Percentiles rank a stretch among this genome's conserved stretches.
These are phyloP conservation scores for Globisporangium nunn DNA, from an alignment of 352 stramenopile genomes.

Conservation along the genomic window DNA sequence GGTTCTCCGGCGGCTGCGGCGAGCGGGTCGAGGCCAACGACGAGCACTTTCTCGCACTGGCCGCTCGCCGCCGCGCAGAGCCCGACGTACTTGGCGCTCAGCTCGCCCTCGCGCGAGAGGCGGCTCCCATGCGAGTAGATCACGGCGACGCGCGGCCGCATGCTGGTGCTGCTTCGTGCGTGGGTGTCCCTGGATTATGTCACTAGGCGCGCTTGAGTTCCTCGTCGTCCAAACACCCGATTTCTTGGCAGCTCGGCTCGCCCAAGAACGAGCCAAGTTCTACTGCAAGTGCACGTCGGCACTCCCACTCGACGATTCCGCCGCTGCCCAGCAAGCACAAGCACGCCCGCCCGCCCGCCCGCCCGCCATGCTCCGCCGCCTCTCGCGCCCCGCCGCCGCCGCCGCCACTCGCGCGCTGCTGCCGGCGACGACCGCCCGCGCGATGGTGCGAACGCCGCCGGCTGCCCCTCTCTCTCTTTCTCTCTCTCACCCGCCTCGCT, in stretches of 20 bases:
- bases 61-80: constrained; percentile 46
- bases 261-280: too few species aligned
- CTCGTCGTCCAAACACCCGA: too few species aligned
- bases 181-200: too few species aligned
- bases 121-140: constrained; percentile 46
- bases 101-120: constrained; percentile 44
- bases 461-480: background rate
- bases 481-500: background rate
- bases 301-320: background rate
- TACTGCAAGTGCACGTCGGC: too few species aligned
- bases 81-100: constrained; percentile 54
- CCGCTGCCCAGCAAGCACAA: background rate
- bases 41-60: constrained; percentile 36
- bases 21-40: constrained; percentile 19
- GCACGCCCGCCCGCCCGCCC: background rate
- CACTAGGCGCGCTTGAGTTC: background rate
- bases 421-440: background rate
- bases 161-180: background rate
- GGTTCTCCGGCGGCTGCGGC: background rate
- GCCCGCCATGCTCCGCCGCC: constrained; percentile 8
- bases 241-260: too few species aligned
- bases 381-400: constrained; percentile 20
- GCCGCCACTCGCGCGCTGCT: constrained; percentile 8
- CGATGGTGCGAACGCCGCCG: constrained; percentile 1
- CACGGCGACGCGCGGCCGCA: constrained; percentile 36